phyloP scores from a whole-genome alignment of 2,329 filamentous ascomycete species.

The Colletotrichum spaethianum region DNA sequence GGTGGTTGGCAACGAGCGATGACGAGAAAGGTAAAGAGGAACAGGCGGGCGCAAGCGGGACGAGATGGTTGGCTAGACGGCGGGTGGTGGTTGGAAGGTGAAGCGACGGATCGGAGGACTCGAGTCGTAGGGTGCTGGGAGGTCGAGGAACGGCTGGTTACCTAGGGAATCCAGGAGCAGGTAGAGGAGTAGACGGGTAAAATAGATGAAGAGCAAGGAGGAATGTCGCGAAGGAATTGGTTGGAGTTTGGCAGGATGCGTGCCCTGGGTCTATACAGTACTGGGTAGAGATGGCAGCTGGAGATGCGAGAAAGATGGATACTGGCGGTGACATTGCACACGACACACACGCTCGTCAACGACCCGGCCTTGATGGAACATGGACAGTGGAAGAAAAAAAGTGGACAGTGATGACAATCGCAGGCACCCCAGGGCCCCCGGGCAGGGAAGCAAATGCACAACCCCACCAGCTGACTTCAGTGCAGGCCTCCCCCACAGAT shows the following conservation, averaged over 20 bases:
- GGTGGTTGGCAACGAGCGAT: constrained; percentile 6
- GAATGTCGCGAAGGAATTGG: not conserved
- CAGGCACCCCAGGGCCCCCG: constrained; percentile 25
- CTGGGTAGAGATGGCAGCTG: constrained; percentile 1
- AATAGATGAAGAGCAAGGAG: not conserved
- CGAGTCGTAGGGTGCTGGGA: not conserved
- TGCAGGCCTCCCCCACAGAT: constrained; percentile 2
- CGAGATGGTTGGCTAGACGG: constrained; percentile 24
- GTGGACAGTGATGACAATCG: constrained; percentile 33
- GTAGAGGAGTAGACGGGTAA: not conserved
- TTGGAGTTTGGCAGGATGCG: not conserved
- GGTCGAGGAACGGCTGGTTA: not conserved
- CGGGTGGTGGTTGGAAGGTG: constrained; percentile 19
- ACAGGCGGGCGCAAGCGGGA: constrained; percentile 29
- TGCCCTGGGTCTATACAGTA: not conserved
- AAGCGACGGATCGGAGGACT: constrained; percentile 34
- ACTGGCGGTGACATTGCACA: constrained; percentile 1
- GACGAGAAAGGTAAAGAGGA: constrained; percentile 33
- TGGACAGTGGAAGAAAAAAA: not conserved
- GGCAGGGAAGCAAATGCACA: not conserved
- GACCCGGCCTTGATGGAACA: constrained; percentile 1
- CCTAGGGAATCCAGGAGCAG: not conserved
- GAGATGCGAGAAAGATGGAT: not conserved
- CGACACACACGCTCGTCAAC: not conserved
- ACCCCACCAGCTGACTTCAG: constrained; percentile 4